A percentile compares a stretch with the other conserved stretches of the same genome.
These are phyloP conservation scores for Diospyros lotus DNA, from an alignment of 148 eudicot genomes.

Conservation along the genomic window DNA sequence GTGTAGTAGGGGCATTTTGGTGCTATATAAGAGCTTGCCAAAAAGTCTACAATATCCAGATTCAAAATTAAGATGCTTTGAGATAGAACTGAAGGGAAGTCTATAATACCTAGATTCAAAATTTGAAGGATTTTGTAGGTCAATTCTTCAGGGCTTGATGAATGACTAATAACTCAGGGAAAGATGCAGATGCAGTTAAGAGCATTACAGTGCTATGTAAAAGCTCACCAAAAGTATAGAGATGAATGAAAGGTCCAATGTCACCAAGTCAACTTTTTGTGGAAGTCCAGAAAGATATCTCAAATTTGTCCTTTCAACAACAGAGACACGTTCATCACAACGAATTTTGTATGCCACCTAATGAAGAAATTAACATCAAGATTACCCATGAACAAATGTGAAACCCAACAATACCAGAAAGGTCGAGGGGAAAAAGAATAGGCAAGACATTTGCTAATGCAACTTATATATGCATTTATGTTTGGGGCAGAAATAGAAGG, in stretches of 20 bases:
- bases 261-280: conserved; percentile 90
- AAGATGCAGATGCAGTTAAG: neutral
- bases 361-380: conserved; percentile 10
- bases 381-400: neutral
- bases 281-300: conserved; percentile 89
- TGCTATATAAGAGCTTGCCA: too few relatives aligned
- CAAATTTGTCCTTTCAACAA: conserved; percentile 84
- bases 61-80: too few relatives aligned
- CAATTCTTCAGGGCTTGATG: too few relatives aligned
- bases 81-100: too few relatives aligned
- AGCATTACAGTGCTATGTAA: neutral
- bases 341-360: conserved; percentile 97
- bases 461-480: neutral
- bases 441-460: neutral
- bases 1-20: too few relatives aligned
- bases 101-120: too few relatives aligned
- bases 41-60: too few relatives aligned
- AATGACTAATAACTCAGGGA: too few relatives aligned
- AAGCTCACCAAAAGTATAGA: conserved; percentile 79
- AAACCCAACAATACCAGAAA: neutral
- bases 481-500: neutral
- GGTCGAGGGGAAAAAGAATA: neutral
- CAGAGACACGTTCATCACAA: conserved; percentile 72
- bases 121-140: too few relatives aligned
- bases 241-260: conserved; percentile 96